Evolutionary conservation across 176 grass and related monocot species (phyloP), one percentile per base, ranked within the genome.

Genomic region (Thalia dealbata): DNA sequence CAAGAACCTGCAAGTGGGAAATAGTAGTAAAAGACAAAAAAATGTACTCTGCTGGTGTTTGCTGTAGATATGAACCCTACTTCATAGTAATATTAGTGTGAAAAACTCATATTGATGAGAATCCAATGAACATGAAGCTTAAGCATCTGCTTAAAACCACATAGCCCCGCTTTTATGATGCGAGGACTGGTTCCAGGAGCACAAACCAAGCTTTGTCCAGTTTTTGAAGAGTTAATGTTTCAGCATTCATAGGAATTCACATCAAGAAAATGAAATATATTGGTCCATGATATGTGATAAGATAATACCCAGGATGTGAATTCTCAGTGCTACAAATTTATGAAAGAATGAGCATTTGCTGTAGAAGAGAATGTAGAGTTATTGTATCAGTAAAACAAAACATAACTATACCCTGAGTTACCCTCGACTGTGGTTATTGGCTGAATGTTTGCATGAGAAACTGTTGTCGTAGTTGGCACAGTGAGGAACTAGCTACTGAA

Each of bases 381-480:
- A 26, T 30, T 64, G 7, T 35, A 32, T 64, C 13, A 64, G 62
- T 32, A 29, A 18, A 64, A 29, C 28, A 64, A 23, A 64, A 32
- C 28, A 64, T 64, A 28, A 64, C 27, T 32, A 64, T 64, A 64
- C 62, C 62, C 62, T 64, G 62, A 64, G 29, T 64, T 64, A 64
- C 28, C 62, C 25, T 64, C 12, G 14, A 64, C 27, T 16, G 62
- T n/a, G 18, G 21, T n/a, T 56, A 56, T 9, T 56, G 18, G 16
- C 54, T 56, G 28, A 32, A 64, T 32, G 62, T 64, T 35, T 64
- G 62, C 26, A 35, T 64, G 62, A 32, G 28, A 64, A 30, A 64
- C 18, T 56, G 21, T 56, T 8, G 54, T n/a, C 18, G 54, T 22
- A 56, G 54, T 56, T 35, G 27, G 62, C 28, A 64, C 62, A 18